Percentiles rank a stretch among this genome's conserved stretches.
phyloP scores from a whole-genome alignment of 345 rosid genomes.

The Tarenaya hassleriana region DNA sequence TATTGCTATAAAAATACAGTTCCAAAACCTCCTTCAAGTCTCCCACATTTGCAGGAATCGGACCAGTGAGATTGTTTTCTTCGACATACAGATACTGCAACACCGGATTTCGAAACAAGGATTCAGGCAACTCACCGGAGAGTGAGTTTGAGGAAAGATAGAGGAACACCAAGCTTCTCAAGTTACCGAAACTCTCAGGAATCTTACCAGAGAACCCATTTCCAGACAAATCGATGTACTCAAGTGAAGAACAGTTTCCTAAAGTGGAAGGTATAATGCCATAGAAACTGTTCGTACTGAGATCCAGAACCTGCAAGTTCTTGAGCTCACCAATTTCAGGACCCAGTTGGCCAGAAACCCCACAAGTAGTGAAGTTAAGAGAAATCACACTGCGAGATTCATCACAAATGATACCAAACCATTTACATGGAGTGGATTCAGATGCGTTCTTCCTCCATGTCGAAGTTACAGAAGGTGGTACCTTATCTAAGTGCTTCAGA shows the following conservation, averaged over 20 bases:
- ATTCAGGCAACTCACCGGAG: slow-evolving; percentile 49
- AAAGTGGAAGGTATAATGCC: slow-evolving; percentile 43
- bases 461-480: slow-evolving; percentile 38
- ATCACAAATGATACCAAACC: slow-evolving; percentile 58
- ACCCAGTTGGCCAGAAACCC: slow-evolving; percentile 53
- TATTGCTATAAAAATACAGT: slow-evolving; percentile 39
- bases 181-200: slow-evolving; percentile 33
- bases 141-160: slow-evolving; percentile 44
- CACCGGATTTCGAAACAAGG: slow-evolving; percentile 38
- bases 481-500: slow-evolving; percentile 34
- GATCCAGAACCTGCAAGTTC: slow-evolving; percentile 39
- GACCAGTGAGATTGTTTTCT: slow-evolving; percentile 49
- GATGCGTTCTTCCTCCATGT: slow-evolving; percentile 46
- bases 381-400: slow-evolving; percentile 24
- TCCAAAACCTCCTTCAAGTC: slow-evolving; percentile 31
- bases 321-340: slow-evolving; percentile 45
- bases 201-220: slow-evolving; percentile 53
- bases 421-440: slow-evolving; percentile 45
- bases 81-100: slow-evolving; percentile 35
- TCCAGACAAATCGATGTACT: slow-evolving; percentile 44
- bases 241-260: slow-evolving; percentile 48
- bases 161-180: slow-evolving; percentile 31
- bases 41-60: slow-evolving; percentile 57
- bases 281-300: slow-evolving; percentile 45
- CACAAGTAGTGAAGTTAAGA: slow-evolving; percentile 40